These are phyloP conservation scores for Ceratocystis cubensis DNA, from an alignment of 2,329 filamentous ascomycete genomes.

Conservation along the genomic window DNA sequence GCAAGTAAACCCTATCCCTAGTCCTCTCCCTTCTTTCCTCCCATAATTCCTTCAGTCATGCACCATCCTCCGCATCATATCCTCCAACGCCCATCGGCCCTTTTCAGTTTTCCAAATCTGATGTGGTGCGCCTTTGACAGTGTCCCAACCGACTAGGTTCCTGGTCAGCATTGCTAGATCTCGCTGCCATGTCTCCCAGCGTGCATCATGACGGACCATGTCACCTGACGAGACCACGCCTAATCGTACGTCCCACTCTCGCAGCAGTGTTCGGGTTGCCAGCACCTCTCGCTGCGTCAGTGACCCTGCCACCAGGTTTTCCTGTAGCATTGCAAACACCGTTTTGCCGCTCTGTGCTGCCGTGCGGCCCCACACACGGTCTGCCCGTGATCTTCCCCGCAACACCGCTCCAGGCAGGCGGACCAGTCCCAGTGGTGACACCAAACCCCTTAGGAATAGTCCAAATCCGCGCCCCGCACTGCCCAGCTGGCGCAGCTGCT, in stretches of 20 bases:
- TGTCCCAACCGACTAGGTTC: slow-evolving; percentile 71
- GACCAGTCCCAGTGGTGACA: slow-evolving; percentile 78
- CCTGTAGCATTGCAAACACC: slow-evolving; percentile 84
- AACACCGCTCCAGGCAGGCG: slow-evolving; percentile 70
- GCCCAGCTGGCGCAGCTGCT: slow-evolving; percentile 16
- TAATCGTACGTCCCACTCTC: slow-evolving; percentile 54
- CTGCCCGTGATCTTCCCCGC: slow-evolving; percentile 63
- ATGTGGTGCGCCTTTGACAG: slow-evolving; percentile 73
- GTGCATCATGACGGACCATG: slow-evolving; percentile 49
- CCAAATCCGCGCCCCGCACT: slow-evolving; percentile 11
- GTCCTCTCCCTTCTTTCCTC: not conserved
- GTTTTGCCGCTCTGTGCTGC: slow-evolving; percentile 70
- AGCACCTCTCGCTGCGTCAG: slow-evolving; percentile 73
- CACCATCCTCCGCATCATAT: slow-evolving; percentile 17
- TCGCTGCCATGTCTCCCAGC: slow-evolving; percentile 75
- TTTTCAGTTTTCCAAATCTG: slow-evolving; percentile 55
- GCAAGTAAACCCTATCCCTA: not conserved
- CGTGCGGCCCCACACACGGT: slow-evolving; percentile 71
- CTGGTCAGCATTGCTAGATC: slow-evolving; percentile 71
- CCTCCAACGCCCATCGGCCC: slow-evolving; percentile 17
- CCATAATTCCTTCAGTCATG: not conserved
- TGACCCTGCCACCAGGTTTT: slow-evolving; percentile 74
- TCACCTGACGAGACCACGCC: slow-evolving; percentile 73
- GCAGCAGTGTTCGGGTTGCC: slow-evolving; percentile 68
- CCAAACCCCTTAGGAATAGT: slow-evolving; percentile 30